Conservation (phyloP, 371 early-diverging fungal species). For the Blakeslea trispora region DNA sequence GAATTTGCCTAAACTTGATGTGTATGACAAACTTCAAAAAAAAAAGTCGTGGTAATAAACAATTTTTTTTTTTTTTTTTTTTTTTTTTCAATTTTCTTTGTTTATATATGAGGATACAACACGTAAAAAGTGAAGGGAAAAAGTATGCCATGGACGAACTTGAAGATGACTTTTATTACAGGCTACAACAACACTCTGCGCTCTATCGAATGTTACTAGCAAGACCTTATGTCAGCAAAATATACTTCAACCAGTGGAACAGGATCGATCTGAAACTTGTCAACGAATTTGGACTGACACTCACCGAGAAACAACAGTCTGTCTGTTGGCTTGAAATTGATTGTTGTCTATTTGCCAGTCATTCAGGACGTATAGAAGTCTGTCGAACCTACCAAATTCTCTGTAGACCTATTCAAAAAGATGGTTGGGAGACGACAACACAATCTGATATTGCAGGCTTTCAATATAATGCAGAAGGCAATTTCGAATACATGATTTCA, state of each 20-base stretch:
- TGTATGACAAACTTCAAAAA: no score
- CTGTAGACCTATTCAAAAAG: slow-evolving; percentile 28
- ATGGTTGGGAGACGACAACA: slow-evolving; percentile 31
- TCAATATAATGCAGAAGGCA: slow-evolving; percentile 10
- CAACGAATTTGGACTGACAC: slow-evolving; percentile 37
- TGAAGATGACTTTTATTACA: slow-evolving; percentile 14
- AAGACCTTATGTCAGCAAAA: slow-evolving; percentile 13
- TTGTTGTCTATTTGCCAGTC: slow-evolving; percentile 20
- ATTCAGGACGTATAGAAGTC: background rate
- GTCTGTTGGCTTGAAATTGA: slow-evolving; percentile 18
- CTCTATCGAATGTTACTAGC: slow-evolving; percentile 27
- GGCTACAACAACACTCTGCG: slow-evolving; percentile 26
- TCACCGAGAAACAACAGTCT: slow-evolving; percentile 10
- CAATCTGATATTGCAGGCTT: slow-evolving; percentile 19
- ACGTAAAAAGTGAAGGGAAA: no score
- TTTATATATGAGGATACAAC: no score
- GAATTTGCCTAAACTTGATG: slow-evolving; percentile 1
- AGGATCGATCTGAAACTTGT: slow-evolving; percentile 37
- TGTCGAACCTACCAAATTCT: slow-evolving; percentile 9
- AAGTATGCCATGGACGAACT: background rate
- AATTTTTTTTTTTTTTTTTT: no score
- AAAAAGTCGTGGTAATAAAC: no score
- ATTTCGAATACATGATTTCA: slow-evolving; percentile 19
- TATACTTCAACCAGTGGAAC: slow-evolving; percentile 32
- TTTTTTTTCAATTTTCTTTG: no score